Evolutionary conservation across 2,329 filamentous ascomycete genomes (phyloP).

Genomic region (Elsinoe necatrix): DNA sequence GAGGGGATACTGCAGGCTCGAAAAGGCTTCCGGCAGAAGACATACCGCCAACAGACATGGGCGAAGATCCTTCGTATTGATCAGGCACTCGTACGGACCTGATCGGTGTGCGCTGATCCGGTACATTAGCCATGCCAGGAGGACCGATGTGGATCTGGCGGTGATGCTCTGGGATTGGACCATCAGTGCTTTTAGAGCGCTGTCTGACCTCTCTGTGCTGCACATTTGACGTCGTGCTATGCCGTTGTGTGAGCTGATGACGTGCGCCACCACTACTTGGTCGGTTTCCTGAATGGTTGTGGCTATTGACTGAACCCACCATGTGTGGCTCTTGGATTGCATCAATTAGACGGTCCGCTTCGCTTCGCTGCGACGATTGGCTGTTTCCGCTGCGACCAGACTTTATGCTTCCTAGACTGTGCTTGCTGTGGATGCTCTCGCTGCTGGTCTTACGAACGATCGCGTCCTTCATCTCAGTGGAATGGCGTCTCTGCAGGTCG

Average conservation of each 20-base stretch:
- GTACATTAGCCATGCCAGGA: slow-evolving; percentile 34
- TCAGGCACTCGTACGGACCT: slow-evolving; percentile 42
- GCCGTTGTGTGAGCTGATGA: slow-evolving; percentile 24
- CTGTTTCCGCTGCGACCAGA: slow-evolving; percentile 30
- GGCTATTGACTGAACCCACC: slow-evolving; percentile 20
- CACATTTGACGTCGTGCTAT: slow-evolving; percentile 21
- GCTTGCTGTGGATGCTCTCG: slow-evolving; percentile 36
- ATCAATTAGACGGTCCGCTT: slow-evolving; percentile 63
- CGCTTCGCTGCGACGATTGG: slow-evolving; percentile 34
- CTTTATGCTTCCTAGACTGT: slow-evolving; percentile 41
- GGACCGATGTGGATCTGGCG: slow-evolving; percentile 37
- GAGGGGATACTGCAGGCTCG: slow-evolving; percentile 6
- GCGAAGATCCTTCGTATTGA: slow-evolving; percentile 23
- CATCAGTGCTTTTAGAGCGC: slow-evolving; percentile 21
- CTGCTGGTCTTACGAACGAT: slow-evolving; percentile 31
- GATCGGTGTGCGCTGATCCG: slow-evolving; percentile 36
- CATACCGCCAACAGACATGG: slow-evolving; percentile 5
- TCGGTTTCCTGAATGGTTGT: slow-evolving; percentile 21
- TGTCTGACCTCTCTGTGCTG: neutral
- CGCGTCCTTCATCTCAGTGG: slow-evolving; percentile 14
- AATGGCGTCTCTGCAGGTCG: slow-evolving; percentile 25
- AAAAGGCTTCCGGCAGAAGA: slow-evolving; percentile 7
- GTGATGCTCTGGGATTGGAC: slow-evolving; percentile 21
- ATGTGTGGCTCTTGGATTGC: slow-evolving; percentile 55
- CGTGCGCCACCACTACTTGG: slow-evolving; percentile 18